These are phyloP conservation scores for Cryptosporidium felis DNA, from an alignment of 169 alveolate genomes.

Conservation along the genomic window DNA sequence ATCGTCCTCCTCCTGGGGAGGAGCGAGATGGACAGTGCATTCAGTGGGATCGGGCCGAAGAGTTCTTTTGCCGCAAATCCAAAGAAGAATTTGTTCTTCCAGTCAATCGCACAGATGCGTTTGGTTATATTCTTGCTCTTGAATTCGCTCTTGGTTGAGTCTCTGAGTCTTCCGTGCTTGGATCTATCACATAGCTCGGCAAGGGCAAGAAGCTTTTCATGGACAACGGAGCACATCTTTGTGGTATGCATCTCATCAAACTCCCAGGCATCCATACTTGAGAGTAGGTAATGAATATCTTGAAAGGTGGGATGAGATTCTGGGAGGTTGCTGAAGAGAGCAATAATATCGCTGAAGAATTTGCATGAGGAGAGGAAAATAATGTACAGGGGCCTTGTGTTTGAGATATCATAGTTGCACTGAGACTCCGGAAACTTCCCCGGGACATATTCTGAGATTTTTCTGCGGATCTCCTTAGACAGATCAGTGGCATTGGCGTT, in stretches of 20 bases:
- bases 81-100: slow-evolving; percentile 57
- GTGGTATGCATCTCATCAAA: slow-evolving; percentile 25
- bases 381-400: slow-evolving; percentile 30
- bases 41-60: slow-evolving; percentile 42
- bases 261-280: slow-evolving; percentile 26
- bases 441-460: slow-evolving; percentile 5
- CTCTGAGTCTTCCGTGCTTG: neutral
- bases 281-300: slow-evolving; percentile 4
- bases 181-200: slow-evolving; percentile 5
- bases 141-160: neutral
- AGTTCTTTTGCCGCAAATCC: slow-evolving; percentile 14
- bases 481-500: slow-evolving; percentile 30
- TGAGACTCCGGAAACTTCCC: slow-evolving; percentile 37
- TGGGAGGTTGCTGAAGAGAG: slow-evolving; percentile 19
- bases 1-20: slow-evolving; percentile 65
- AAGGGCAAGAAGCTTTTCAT: neutral
- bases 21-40: slow-evolving; percentile 12
- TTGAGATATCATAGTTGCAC: slow-evolving; percentile 22
- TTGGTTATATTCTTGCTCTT: neutral
- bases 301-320: slow-evolving; percentile 21
- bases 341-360: slow-evolving; percentile 13
- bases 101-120: slow-evolving; percentile 16
- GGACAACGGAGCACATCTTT: slow-evolving; percentile 22
- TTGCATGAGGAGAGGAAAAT: slow-evolving; percentile 30
- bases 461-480: slow-evolving; percentile 14